A percentile compares a stretch with the other conserved stretches of the same genome.
Evolutionary conservation across 2,329 filamentous ascomycete species (phyloP).

Genomic region (Colletotrichum sp.): DNA sequence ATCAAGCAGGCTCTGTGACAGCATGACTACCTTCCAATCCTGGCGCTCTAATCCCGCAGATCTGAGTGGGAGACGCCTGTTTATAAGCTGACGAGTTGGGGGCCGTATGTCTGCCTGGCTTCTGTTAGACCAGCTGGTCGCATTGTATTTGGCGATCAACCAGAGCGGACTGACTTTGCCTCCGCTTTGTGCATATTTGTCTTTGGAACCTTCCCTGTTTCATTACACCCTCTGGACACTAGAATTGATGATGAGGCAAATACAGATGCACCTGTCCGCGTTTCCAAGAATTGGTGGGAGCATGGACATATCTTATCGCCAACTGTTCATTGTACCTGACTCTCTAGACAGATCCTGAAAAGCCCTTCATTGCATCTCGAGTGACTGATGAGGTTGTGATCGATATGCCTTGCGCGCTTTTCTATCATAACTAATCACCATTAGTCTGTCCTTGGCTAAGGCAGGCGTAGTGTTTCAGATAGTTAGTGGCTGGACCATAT

Average conservation of each 20-base stretch:
- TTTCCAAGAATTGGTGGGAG: neutral
- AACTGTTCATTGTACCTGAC: neutral
- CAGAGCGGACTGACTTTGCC: neutral
- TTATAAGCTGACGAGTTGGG: neutral
- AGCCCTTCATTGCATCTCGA: neutral
- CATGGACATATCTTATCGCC: rapidly evolving
- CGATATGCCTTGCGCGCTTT: too few species aligned
- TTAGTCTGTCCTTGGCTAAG: neutral
- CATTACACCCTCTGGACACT: neutral
- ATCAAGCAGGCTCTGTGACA: neutral
- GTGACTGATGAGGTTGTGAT: neutral
- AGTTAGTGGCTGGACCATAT: neutral
- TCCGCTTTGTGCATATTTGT: neutral
- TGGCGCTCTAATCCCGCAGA: neutral
- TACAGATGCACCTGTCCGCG: rapidly evolving
- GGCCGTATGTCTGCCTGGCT: neutral
- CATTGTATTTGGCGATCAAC: neutral
- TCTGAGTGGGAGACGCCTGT: rapidly evolving
- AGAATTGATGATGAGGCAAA: neutral
- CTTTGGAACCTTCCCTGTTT: neutral
- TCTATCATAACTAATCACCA: neutral
- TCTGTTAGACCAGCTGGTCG: neutral
- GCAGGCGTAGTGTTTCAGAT: neutral
- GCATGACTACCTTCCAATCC: neutral
- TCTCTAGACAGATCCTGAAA: neutral